Evolutionary conservation across 2,329 filamentous ascomycete genomes (phyloP), one percentile per base, ranked within the genome.

Genomic region (Neurospora crassa): DNA sequence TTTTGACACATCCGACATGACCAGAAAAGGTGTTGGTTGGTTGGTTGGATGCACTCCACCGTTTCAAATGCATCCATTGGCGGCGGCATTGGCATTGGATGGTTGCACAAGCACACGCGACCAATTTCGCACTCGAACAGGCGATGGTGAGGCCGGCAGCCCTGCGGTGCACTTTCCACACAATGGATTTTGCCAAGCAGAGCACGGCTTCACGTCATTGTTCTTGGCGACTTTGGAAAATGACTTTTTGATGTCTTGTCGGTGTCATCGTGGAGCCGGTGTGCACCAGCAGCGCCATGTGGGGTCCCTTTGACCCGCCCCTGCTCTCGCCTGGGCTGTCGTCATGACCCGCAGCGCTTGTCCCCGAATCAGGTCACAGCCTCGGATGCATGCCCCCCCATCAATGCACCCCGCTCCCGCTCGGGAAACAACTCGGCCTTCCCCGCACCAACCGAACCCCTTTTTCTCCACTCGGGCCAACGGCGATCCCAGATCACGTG

Each of bases 401-500:
- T 67, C 59, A 72, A 71, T 69, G 40, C 41, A 70, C 71, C 70
- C 70, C 72, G 71, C 74, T 75, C 75, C 53, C 53, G 53, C 53
- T 63, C 53, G 53, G 53, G 24, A 63, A 63, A 63, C 53, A 14
- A 34, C 24, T 59, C 24, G 53, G 47, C 14, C 53, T 63, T 63
- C 53, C 53, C 53, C 68, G 68, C 67, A 69, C 43, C 68, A 71
- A n/a, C 53, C 53, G 24, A 42, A 67, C 42, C 69, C 69, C 42
- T 14, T 37, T 59, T 20, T 20, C 16, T 34, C 10, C 53, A 63
- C 34, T 16, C 53, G 53, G 53, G 24, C 53, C 53, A 63, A 16
- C 53, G 53, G 53, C 24, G 53, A 63, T 63, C 53, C 1, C 24
- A 18, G 40, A 68, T 76, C 74, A 76, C 75, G 74, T 76, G 73